Evolutionary conservation across 2,329 filamentous ascomycete species (phyloP), one percentile per base, ranked within the genome.

Genomic region (Fusarium avenaceum): DNA sequence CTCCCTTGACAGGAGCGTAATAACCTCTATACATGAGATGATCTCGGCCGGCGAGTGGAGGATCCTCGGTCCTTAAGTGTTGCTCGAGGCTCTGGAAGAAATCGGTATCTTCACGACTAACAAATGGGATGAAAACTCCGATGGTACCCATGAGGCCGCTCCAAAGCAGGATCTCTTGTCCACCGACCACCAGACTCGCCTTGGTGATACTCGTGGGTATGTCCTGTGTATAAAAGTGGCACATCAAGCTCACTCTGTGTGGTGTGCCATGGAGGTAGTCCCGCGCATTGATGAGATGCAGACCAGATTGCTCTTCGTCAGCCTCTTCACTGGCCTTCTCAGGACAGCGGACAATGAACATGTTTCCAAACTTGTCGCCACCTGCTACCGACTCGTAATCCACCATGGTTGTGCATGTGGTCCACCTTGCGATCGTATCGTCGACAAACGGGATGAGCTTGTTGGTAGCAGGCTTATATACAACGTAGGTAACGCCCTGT

Each of bases 381-480:
- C 95, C 96, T 4, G 94, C 94, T 24, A 92, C 89, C 2, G 96
- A 97, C 77, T 99, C 96, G 79, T 99, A 99, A 80, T 99, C 96
- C 3, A 98, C 90, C 93, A 99, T 97, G 4, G 94, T 87, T 1
- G 92, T 91, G 71, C 92, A 92, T 1, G 93, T 97, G 2, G 93
- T 97, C 92, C 94, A 98, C 32, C 96, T 89, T 50, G 94, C 86
- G 63, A 97, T 87, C 8, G 90, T 91, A 77, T 99, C 96, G 76
- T 99, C 96, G 19, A 88, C 92, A 74, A 99, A 99, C 0, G 95
- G 92, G 62, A 99, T 96, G 47, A 99, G 84, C 73, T 91, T 92
- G 79, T 98, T 98, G 70, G 94, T 92, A 70, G 93, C 89, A 43
- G 91, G 90, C 79, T 99, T 98, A 84, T 97, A 98, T 24, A 96